Percentiles rank a stretch among this genome's conserved stretches.
phyloP scores from a whole-genome alignment of 2,329 filamentous ascomycete genomes.

The Botrytis hyacinthi region DNA sequence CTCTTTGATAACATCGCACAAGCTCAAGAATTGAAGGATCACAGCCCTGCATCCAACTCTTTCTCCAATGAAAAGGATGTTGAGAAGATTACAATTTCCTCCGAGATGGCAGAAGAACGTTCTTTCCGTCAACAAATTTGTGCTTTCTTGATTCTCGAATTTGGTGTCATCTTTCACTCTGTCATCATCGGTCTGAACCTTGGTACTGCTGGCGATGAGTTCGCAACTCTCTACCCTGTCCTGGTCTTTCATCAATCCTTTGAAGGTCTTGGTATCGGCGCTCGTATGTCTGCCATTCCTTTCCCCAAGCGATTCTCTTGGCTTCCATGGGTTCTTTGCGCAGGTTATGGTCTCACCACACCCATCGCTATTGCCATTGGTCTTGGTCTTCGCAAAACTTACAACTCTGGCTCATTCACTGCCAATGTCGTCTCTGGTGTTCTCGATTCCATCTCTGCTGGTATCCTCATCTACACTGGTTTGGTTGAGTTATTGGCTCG shows the following conservation, averaged over 20 bases:
- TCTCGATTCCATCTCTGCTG: conserved; percentile 48
- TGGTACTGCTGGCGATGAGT: conserved; percentile 56
- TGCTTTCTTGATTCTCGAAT: conserved; percentile 44
- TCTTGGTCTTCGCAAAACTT: conserved; percentile 47
- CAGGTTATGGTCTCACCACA: conserved; percentile 49
- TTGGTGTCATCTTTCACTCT: conserved; percentile 60
- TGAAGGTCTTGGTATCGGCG: conserved; percentile 61
- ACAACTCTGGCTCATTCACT: conserved; percentile 42
- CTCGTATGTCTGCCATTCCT: conserved; percentile 56
- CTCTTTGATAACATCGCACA: conserved; percentile 28
- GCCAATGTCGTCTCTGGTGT: conserved; percentile 47
- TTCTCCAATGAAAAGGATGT: conserved; percentile 29
- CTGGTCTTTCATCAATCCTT: conserved; percentile 64
- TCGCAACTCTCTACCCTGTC: conserved; percentile 56
- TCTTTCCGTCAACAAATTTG: conserved; percentile 46
- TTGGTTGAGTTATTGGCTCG: conserved; percentile 50
- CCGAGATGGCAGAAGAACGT: conserved; percentile 31
- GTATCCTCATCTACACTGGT: conserved; percentile 51
- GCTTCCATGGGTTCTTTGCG: conserved; percentile 50
- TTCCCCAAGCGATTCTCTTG: conserved; percentile 45
- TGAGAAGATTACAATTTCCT: conserved; percentile 22
- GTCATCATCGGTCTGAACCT: conserved; percentile 63
- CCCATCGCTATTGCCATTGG: conserved; percentile 52
- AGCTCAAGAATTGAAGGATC: conserved; percentile 27
- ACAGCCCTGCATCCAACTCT: not conserved